A percentile compares a stretch with the other conserved stretches of the same genome.
Evolutionary conservation across 2,329 filamentous ascomycete genomes (phyloP).

Genomic region (Fusarium pseudonygamai): DNA sequence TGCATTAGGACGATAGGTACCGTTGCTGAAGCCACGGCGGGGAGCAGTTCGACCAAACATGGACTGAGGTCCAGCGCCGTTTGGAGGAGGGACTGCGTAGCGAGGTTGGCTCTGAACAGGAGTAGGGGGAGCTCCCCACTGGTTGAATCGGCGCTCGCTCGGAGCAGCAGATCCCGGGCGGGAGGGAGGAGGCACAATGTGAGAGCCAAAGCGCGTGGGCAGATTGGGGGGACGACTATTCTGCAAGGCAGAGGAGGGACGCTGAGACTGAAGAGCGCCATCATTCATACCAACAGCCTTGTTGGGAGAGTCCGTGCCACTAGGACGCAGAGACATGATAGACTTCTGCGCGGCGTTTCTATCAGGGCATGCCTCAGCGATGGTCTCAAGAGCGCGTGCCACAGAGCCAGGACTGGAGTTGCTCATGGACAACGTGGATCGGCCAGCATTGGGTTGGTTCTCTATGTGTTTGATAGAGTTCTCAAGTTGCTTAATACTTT

Average conservation of each 20-base stretch:
- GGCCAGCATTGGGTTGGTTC: slow-evolving; percentile 50
- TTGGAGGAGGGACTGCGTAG: slow-evolving; percentile 19
- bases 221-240: slow-evolving; percentile 24
- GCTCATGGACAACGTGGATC: slow-evolving; percentile 50
- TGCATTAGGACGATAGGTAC: slow-evolving; percentile 46
- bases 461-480: slow-evolving; percentile 48
- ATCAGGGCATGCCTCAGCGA: slow-evolving; percentile 43
- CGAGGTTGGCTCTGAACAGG: slow-evolving; percentile 32
- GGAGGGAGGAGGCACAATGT: slow-evolving; percentile 43
- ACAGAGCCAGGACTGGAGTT: slow-evolving; percentile 46
- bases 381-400: slow-evolving; percentile 46
- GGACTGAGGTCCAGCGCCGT: slow-evolving; percentile 9
- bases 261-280: slow-evolving; percentile 23
- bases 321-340: slow-evolving; percentile 42
- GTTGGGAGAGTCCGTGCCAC: slow-evolving; percentile 11
- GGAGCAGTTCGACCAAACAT: slow-evolving; percentile 37
- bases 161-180: slow-evolving; percentile 42
- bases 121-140: slow-evolving; percentile 40
- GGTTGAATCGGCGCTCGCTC: slow-evolving; percentile 38
- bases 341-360: slow-evolving; percentile 41
- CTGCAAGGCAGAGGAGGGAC: slow-evolving; percentile 43
- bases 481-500: slow-evolving; percentile 44
- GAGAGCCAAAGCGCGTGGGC: slow-evolving; percentile 46
- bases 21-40: slow-evolving; percentile 45
- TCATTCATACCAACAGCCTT: slow-evolving; percentile 32